A percentile compares a stretch with the other conserved stretches of the same genome.
Conservation (phyloP, 2,329 filamentous ascomycete species). For the Clonostachys sp. region DNA sequence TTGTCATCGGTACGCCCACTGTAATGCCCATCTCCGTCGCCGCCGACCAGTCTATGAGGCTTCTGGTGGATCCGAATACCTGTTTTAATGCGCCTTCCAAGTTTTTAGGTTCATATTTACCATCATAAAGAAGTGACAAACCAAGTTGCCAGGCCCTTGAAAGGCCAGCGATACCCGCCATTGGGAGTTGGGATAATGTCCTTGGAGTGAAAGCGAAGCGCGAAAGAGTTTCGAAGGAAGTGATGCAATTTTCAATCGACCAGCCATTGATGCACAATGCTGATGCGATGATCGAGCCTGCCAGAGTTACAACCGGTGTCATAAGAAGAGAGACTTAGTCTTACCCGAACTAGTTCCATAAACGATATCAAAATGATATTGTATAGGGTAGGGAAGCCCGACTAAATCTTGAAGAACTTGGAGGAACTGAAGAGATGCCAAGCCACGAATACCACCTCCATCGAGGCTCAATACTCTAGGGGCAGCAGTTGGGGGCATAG, state of each 20-base stretch:
- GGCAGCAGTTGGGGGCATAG: slow-evolving; percentile 4
- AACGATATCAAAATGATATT: slow-evolving; percentile 5
- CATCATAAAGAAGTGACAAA: neutral
- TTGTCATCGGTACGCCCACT: too few relatives aligned
- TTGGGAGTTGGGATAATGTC: too few relatives aligned
- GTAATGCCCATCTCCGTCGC: too few relatives aligned
- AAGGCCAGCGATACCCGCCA: too few relatives aligned
- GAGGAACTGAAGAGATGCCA: slow-evolving; percentile 3
- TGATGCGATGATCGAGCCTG: slow-evolving; percentile 5
- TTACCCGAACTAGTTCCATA: slow-evolving; percentile 6
- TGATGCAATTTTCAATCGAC: slow-evolving; percentile 4
- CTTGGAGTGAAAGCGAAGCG: neutral
- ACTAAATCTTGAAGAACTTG: slow-evolving; percentile 3
- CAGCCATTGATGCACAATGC: slow-evolving; percentile 6
- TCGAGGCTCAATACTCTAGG: slow-evolving; percentile 5
- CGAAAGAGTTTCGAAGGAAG: slow-evolving; percentile 3
- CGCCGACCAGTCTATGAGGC: too few relatives aligned
- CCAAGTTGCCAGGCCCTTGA: neutral
- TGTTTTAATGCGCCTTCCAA: too few relatives aligned
- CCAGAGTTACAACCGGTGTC: neutral
- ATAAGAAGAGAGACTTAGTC: neutral
- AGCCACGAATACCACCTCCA: slow-evolving; percentile 4
- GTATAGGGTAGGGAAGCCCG: slow-evolving; percentile 4
- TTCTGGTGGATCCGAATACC: too few relatives aligned
- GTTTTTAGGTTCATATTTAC: neutral